Conservation (phyloP, 257 asterid species). For the Solanum neorickii region DNA sequence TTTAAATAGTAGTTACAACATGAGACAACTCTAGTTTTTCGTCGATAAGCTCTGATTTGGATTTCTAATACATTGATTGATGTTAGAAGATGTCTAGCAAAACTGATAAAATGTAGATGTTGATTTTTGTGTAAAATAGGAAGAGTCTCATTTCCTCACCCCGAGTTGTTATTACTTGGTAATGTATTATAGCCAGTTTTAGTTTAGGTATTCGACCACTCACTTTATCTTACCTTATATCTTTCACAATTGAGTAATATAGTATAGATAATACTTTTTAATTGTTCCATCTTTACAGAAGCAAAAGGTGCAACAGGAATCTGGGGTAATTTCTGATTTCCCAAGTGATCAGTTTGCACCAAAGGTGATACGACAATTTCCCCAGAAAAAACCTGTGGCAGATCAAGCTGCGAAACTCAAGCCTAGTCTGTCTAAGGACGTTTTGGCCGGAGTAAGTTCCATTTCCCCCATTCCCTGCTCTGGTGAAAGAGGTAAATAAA, state of each 20-base stretch:
- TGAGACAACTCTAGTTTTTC: no score
- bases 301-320: conserved; percentile 41
- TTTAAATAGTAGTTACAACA: no score
- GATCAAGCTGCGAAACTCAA: conserved; percentile 25
- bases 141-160: background rate
- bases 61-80: no score
- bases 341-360: conserved; percentile 18
- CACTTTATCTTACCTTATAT: background rate
- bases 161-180: background rate
- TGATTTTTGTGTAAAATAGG: background rate
- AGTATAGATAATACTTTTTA: background rate
- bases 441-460: conserved; percentile 59
- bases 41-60: no score
- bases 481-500: background rate
- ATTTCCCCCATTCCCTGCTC: background rate
- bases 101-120: no score
- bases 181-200: background rate
- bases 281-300: conserved; percentile 28
- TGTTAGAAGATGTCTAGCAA: no score
- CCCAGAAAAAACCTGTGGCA: conserved; percentile 50
- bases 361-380: conserved; percentile 44
- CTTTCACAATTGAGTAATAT: background rate
- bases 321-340: conserved; percentile 6
- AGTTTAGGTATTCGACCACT: background rate
- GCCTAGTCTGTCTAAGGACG: conserved; percentile 42